These are phyloP conservation scores for Escovopsis sp. DNA, from an alignment of 2,329 filamentous ascomycete species.

Conservation along the genomic window DNA sequence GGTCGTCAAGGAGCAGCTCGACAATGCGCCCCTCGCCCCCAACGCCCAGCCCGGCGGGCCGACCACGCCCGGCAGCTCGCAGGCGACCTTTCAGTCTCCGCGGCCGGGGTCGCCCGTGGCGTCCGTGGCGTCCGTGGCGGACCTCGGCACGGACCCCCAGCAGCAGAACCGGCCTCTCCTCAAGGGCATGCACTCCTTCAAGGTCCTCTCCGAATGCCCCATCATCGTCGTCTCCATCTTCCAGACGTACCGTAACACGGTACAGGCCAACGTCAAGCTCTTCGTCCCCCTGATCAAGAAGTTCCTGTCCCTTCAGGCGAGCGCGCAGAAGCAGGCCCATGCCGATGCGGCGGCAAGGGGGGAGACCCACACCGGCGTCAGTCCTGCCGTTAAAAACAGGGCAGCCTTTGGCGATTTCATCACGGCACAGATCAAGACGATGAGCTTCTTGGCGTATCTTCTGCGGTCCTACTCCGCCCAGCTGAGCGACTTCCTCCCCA, in stretches of 20 bases:
- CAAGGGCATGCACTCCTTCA: constrained; percentile 98
- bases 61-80: constrained; percentile 50
- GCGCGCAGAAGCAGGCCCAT: constrained; percentile 85
- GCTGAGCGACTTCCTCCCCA: constrained; percentile 73
- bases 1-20: constrained; percentile 89
- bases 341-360: constrained; percentile 65
- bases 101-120: constrained; percentile 80
- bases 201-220: constrained; percentile 90
- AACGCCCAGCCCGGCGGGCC: constrained; percentile 42
- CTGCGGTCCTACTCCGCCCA: constrained; percentile 78
- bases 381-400: constrained; percentile 82
- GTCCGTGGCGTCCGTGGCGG: constrained; percentile 60
- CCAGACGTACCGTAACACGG: constrained; percentile 72
- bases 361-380: constrained; percentile 82
- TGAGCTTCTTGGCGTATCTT: constrained; percentile 94
- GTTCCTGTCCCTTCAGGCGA: constrained; percentile 76
- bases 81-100: constrained; percentile 70
- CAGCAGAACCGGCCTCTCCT: constrained; percentile 68
- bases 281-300: constrained; percentile 92
- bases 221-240: constrained; percentile 99
- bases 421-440: constrained; percentile 95
- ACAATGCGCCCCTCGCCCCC: constrained; percentile 49
- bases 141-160: constrained; percentile 67
- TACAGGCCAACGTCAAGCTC: constrained; percentile 70
- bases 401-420: constrained; percentile 95